Base-by-base conservation (phyloP, 2,329 filamentous ascomycete species). In the Ascosphaera apis region DNA sequence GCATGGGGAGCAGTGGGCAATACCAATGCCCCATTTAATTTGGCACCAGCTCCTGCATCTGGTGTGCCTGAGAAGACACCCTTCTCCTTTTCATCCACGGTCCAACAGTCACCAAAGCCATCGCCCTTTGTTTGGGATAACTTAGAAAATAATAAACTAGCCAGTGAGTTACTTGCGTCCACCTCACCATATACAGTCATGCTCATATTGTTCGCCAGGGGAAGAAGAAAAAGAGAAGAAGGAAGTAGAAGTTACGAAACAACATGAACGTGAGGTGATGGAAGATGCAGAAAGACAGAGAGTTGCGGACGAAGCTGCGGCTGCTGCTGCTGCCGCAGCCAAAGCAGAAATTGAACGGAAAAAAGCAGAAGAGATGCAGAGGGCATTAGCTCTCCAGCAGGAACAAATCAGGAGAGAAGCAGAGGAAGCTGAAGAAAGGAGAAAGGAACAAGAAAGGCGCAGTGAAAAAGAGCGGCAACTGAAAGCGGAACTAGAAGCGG, bases 401-500 rank as follows among this genome's bases (percentile, higher is more conserved):
- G 41, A 44, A 18, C 42, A 43, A 25, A 37, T 40, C 19, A 41
- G 25, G 36, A 40, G 27, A 23, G 18, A 43, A 31, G 38, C 37
- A 25, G 21, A 25, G 21, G 6, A 25, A 25, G 21, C 21, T 6
- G 21, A 5, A 25, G 21, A 25, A 25, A 25, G 21, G 11, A 25
- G 21, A 11, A 25, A 25, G 11, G 21, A 25, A 25, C 6, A 25
- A 11, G 21, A 25, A 25, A 25, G 21, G 11, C 5, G 21, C 5
- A 11, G 11, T 25, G 21, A 25, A 25, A 11, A 25, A 25, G 21
- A 25, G 21, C 5, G 11, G 11, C 21, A 11, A 25, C 21, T 25
- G 11, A 5, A 11, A 25, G 71, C 76, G 11, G 84, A 73, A 7
- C 61, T 98, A 15, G 84, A 95, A 54, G 71, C 71, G 1, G 76